These are phyloP conservation scores for Boletus rubropictus DNA, from an alignment of 768 basidiomycete genomes.

Conservation along the genomic window DNA sequence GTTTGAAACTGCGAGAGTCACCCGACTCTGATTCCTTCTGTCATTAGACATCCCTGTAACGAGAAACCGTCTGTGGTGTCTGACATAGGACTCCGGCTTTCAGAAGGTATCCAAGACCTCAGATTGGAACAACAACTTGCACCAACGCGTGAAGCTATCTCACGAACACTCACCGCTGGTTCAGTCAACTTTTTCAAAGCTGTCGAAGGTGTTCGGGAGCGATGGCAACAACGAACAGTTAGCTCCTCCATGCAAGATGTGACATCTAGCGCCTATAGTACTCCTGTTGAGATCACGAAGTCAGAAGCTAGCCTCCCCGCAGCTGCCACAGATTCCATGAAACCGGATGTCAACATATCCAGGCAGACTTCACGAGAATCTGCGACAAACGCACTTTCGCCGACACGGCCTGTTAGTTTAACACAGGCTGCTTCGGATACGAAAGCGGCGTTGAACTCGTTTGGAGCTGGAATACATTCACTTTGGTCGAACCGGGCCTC, in stretches of 20 bases:
- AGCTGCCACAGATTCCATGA: conserved; percentile 12
- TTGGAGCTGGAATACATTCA: conserved; percentile 45
- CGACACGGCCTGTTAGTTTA: conserved; percentile 23
- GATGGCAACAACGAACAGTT: conserved; percentile 49
- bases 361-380: conserved; percentile 28
- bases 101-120: conserved; percentile 91
- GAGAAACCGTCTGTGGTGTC: conserved; percentile 85
- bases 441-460: conserved; percentile 32
- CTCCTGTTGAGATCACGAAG: conserved; percentile 28
- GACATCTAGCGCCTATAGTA: conserved; percentile 14
- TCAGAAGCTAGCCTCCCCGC: conserved; percentile 22
- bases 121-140: conserved; percentile 91
- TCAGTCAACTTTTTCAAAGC: conserved; percentile 84
- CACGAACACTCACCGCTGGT: conserved; percentile 65
- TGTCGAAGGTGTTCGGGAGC: conserved; percentile 79
- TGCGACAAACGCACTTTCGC: conserved; percentile 4
- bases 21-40: neutral
- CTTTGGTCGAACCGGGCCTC: conserved; percentile 40
- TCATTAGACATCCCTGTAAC: conserved; percentile 81
- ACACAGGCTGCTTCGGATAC: conserved; percentile 32
- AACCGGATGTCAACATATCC: conserved; percentile 8
- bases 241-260: conserved; percentile 23
- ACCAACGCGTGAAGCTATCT: conserved; percentile 85
- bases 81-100: conserved; percentile 86
- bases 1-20: conserved; percentile 1